Base-by-base conservation (phyloP, 768 basidiomycete genomes). In the Fibroporia radiculosa region DNA sequence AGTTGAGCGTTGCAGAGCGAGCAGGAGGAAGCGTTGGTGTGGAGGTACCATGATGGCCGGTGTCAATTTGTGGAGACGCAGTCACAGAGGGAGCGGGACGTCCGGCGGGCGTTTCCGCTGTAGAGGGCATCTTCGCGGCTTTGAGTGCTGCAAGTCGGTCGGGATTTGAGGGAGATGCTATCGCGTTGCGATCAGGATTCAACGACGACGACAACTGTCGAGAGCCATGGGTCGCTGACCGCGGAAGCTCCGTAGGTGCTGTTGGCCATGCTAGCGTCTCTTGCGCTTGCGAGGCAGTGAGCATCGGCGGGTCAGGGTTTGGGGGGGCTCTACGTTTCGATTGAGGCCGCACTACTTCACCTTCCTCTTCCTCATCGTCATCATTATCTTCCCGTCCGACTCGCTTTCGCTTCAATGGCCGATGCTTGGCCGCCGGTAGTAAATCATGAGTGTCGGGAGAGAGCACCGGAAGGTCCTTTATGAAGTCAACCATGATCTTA, bases 401-500 rank as follows among this genome's bases (percentile, higher is more conserved):
- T 12, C 53, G 38, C 29, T 55, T 54, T 48, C 47, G 43, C 47
- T 51, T 54, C 13, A 19, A 23, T 20, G 39, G 20, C 6, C 32
- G 24, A 3, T 20, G n/a, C 20, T 40, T 28, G 2, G 16, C 14
- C 19, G 45, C 39, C 18, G 42, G 37, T 23, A 34, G 40, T 3
- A 31, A 14, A 10, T 25, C 31, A 40, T n/a, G 39, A 13, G 11
- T 48, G 43, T 16, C 48, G 36, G 19, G 35, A 43, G 18, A 52
- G 34, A 23, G 49, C 40, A n/a, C 47, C 46, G 26, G 46, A 12
- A 57, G 43, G 14, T 43, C 41, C 34, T 50, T 56, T 42, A 86
- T 67, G 50, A 77, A 83, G 7, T 69, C 67, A 6, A 77, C 55
- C 63, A 87, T 62, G 4, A 72, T 69, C 62, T 70, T 77, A 51